Evolutionary conservation across 352 stramenopile species (phyloP), one percentile per base, ranked within the genome.

Genomic region (Peronospora tabacina): DNA sequence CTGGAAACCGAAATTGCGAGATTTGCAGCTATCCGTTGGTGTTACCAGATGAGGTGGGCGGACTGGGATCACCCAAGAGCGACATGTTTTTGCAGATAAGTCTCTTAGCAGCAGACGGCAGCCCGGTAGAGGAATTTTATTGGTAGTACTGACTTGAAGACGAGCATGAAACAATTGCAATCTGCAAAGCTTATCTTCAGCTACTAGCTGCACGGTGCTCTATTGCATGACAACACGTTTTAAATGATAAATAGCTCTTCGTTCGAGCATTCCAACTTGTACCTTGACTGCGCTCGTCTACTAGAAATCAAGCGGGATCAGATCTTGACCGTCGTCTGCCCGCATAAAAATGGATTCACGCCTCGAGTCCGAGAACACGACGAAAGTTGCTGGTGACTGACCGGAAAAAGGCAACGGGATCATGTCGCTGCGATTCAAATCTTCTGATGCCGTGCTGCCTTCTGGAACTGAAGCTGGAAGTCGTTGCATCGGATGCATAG

Each of bases 1-100:
- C 73, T 6, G 76, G 76, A 46, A 63, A 66, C 11, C 62, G 76
- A 20, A 76, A 87, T 49, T 66, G 62, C 39, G 73, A 85, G 40
- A 61, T 82, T 39, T 87, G 78, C 60, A 77, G 70, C 53, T 87
- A 85, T 56, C 76, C 76, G 46, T 61, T 87, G 29, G 76, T 87
- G 47, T 57, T 87, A 36, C 73, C 76, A 13, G 73, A 85, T 49
- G 73, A 85, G 32, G 49, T 80, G 24, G 72, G 69, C n/a, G 70
- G 68, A 0, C 37, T 75, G 30, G 68, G 75, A 7, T 46, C 67
- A 9, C 76, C 72, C 7, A 68, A 72, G 29, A 87, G 76, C 65
- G 70, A 82, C 35, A 67, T 87, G 40, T 81, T 75, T 44, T 26
- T 87, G 43, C 66, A 84, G 47, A 76, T 87, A 48, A 79, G 55